These are phyloP conservation scores for Paramyrothecium roridum DNA, from an alignment of 2,329 filamentous ascomycete genomes.

Conservation along the genomic window DNA sequence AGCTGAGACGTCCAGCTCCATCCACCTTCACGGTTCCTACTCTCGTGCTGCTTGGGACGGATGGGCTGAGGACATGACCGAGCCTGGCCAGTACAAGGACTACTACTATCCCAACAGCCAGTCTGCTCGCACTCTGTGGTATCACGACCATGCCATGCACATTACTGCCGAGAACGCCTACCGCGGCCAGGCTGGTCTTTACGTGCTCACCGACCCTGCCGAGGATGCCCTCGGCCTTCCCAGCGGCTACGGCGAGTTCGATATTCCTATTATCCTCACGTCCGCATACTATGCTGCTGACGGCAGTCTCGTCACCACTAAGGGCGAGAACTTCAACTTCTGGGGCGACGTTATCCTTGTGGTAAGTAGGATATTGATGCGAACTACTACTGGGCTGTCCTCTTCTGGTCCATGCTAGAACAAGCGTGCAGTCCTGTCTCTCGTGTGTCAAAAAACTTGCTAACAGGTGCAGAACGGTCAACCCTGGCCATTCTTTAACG, in stretches of 20 bases:
- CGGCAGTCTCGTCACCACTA: slow-evolving; percentile 44
- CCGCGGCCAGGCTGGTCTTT: slow-evolving; percentile 53
- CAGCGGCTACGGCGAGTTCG: slow-evolving; percentile 44
- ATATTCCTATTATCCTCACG: slow-evolving; percentile 47
- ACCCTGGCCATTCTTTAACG: slow-evolving; percentile 55
- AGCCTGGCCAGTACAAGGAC: slow-evolving; percentile 54
- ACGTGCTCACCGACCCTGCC: slow-evolving; percentile 47
- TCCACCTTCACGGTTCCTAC: slow-evolving; percentile 55
- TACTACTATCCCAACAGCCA: slow-evolving; percentile 60
- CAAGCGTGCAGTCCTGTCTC: too few species aligned
- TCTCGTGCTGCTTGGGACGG: slow-evolving; percentile 20
- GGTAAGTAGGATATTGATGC: neutral
- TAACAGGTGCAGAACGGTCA: slow-evolving; percentile 39
- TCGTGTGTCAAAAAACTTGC: too few species aligned
- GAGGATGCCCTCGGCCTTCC: slow-evolving; percentile 48
- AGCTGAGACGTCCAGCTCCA: slow-evolving; percentile 35
- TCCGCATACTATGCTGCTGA: slow-evolving; percentile 50
- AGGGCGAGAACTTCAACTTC: slow-evolving; percentile 36
- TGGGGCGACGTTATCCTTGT: slow-evolving; percentile 56
- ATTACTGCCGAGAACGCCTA: slow-evolving; percentile 53
- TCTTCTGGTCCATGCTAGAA: too few species aligned
- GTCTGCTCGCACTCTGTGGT: slow-evolving; percentile 51
- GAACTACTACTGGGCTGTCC: neutral
- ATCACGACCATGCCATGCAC: slow-evolving; percentile 46
- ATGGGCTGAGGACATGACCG: slow-evolving; percentile 50